Conservation (phyloP, 2,329 filamentous ascomycete genomes). For the Diaporthe caulivora region DNA sequence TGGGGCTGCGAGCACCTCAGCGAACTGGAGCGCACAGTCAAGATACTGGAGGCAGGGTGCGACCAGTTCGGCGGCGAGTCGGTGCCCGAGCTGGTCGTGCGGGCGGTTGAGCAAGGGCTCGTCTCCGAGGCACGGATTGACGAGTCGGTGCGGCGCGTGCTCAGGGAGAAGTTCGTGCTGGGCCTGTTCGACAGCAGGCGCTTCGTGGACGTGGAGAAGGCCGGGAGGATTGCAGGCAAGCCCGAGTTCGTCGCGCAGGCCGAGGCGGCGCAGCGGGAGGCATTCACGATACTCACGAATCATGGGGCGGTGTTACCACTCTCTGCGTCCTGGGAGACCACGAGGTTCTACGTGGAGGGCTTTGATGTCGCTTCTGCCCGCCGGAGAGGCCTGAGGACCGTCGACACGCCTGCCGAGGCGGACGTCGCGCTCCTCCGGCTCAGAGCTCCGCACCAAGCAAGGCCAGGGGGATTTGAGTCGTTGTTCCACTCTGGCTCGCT, state of each 20-base stretch:
- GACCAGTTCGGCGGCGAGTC: slow-evolving; percentile 66
- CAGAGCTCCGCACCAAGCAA: slow-evolving; percentile 54
- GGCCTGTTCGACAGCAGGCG: slow-evolving; percentile 66
- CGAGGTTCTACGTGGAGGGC: slow-evolving; percentile 43
- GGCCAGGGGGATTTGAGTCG: slow-evolving; percentile 55
- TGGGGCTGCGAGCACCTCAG: slow-evolving; percentile 63
- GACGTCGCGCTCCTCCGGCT: slow-evolving; percentile 56
- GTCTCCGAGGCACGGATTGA: slow-evolving; percentile 59
- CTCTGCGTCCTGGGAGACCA: background rate
- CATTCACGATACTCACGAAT: slow-evolving; percentile 45
- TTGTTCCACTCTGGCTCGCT: slow-evolving; percentile 55
- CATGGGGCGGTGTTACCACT: slow-evolving; percentile 16
- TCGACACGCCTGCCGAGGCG: slow-evolving; percentile 52
- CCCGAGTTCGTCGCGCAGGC: slow-evolving; percentile 55
- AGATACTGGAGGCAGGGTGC: slow-evolving; percentile 62
- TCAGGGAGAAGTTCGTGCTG: slow-evolving; percentile 63
- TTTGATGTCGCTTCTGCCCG: slow-evolving; percentile 28
- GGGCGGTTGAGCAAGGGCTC: slow-evolving; percentile 57
- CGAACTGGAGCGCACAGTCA: slow-evolving; percentile 55
- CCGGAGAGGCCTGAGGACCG: slow-evolving; percentile 49
- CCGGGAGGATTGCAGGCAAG: slow-evolving; percentile 57
- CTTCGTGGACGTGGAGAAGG: slow-evolving; percentile 59
- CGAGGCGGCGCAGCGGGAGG: slow-evolving; percentile 49
- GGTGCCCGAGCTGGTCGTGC: slow-evolving; percentile 60
- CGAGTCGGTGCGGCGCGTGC: slow-evolving; percentile 57